phyloP scores from a whole-genome alignment of 495 filamentous ascomycete species.

The Aspergillus bridgeri region DNA sequence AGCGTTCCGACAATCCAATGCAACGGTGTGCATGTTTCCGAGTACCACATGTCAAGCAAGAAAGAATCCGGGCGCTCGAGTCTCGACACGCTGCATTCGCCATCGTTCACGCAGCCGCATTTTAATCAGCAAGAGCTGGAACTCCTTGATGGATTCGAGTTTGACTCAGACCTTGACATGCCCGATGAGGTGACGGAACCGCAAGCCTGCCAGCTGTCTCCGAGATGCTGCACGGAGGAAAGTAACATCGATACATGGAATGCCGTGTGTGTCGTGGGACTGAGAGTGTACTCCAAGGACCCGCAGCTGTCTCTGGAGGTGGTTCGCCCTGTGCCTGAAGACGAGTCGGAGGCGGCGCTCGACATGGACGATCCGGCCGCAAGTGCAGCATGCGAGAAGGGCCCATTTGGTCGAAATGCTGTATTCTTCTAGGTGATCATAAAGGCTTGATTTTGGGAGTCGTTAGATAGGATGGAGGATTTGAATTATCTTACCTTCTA shows the following conservation, averaged over 20 bases:
- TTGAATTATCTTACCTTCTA: background rate
- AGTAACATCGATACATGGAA: conserved; percentile 68
- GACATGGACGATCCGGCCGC: conserved; percentile 54
- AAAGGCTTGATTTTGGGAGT: background rate
- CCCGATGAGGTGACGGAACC: conserved; percentile 26
- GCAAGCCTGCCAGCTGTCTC: background rate
- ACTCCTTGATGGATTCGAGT: conserved; percentile 44
- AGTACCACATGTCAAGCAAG: conserved; percentile 9
- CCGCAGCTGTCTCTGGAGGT: conserved; percentile 51
- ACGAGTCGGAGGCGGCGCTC: conserved; percentile 45
- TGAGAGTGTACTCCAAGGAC: conserved; percentile 69
- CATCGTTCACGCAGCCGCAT: conserved; percentile 12
- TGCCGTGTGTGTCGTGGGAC: conserved; percentile 74
- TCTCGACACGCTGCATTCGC: conserved; percentile 26
- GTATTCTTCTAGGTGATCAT: background rate
- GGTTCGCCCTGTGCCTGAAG: conserved; percentile 49
- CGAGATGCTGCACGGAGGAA: conserved; percentile 13
- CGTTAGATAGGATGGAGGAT: background rate
- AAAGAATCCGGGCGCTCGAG: conserved; percentile 26
- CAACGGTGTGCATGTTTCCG: conserved; percentile 23
- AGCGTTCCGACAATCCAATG: conserved; percentile 33
- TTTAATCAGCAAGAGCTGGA: conserved; percentile 27
- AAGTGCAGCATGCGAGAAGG: conserved; percentile 35
- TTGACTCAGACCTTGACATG: conserved; percentile 48
- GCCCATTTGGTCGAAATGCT: background rate